These are phyloP conservation scores for Trametes cinnabarina DNA, from an alignment of 768 basidiomycete species.

Conservation along the genomic window DNA sequence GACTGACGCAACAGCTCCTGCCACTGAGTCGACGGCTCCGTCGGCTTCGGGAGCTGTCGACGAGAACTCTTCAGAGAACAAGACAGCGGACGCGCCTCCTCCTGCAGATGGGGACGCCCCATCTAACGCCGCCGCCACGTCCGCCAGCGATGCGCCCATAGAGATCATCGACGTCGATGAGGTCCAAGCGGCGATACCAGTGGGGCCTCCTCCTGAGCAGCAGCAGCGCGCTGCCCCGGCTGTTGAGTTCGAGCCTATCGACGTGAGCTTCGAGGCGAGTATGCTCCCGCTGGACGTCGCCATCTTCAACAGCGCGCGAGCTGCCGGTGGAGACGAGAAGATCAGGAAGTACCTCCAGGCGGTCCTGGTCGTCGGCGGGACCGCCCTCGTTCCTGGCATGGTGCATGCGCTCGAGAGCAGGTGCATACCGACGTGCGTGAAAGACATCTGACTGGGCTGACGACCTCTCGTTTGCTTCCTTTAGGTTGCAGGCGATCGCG, in stretches of 20 bases:
- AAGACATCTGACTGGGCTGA: background rate
- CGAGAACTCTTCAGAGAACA: background rate
- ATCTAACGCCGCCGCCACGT: constrained; percentile 28
- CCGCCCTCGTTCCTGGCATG: constrained; percentile 77
- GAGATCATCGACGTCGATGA: constrained; percentile 46
- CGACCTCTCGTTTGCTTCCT: background rate
- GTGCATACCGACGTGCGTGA: constrained; percentile 38
- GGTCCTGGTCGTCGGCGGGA: constrained; percentile 85
- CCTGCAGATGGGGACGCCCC: constrained; percentile 21
- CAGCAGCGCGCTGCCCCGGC: constrained; percentile 20
- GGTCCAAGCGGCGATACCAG: constrained; percentile 20
- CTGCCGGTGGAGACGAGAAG: constrained; percentile 84
- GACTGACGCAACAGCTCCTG: constrained; percentile 17
- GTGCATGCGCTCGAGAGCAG: constrained; percentile 86
- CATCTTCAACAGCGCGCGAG: constrained; percentile 88
- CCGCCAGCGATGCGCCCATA: constrained; percentile 31
- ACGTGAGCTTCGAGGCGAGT: constrained; percentile 80
- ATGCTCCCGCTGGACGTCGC: constrained; percentile 91
- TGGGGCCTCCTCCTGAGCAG: constrained; percentile 17
- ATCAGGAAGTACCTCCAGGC: constrained; percentile 86
- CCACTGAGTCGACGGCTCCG: background rate
- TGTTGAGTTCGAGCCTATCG: constrained; percentile 49
- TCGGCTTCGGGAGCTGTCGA: background rate
- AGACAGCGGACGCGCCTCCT: constrained; percentile 13
- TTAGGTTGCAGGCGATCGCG: constrained; percentile 79